phyloP scores from a whole-genome alignment of 805 yeast species.

The Saccharomycopsis oosterbeekiorum region DNA sequence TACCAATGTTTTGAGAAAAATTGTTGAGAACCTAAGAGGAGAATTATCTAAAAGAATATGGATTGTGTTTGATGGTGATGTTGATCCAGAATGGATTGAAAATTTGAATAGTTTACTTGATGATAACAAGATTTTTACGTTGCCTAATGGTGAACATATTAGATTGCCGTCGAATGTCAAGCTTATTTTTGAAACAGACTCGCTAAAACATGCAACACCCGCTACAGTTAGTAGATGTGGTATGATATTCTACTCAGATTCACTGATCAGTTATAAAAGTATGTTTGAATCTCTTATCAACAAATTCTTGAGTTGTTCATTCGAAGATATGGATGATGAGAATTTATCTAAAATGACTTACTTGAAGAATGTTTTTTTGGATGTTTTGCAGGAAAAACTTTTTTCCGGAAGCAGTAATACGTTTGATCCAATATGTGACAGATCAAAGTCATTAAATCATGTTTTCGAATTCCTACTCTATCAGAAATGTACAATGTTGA shows the following conservation, averaged over 20 bases:
- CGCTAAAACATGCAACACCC: slow-evolving; percentile 59
- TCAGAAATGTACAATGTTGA: slow-evolving; percentile 32
- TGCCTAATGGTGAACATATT: slow-evolving; percentile 85
- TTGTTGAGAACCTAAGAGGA: slow-evolving; percentile 44
- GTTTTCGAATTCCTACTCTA: slow-evolving; percentile 39
- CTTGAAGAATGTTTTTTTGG: neutral
- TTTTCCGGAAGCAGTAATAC: neutral
- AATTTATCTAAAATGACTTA: neutral
- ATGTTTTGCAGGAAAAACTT: neutral
- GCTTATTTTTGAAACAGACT: slow-evolving; percentile 69
- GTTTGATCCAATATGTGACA: slow-evolving; percentile 21
- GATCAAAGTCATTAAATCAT: slow-evolving; percentile 31
- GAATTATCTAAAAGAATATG: slow-evolving; percentile 49
- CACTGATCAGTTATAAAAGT: slow-evolving; percentile 20
- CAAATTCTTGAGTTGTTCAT: neutral
- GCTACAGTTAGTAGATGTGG: slow-evolving; percentile 94
- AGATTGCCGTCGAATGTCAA: slow-evolving; percentile 53
- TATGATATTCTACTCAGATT: slow-evolving; percentile 59
- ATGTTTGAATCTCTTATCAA: neutral
- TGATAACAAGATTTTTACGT: slow-evolving; percentile 70
- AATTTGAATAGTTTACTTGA: slow-evolving; percentile 83
- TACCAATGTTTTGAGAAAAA: slow-evolving; percentile 53
- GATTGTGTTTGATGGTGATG: slow-evolving; percentile 86
- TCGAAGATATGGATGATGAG: slow-evolving; percentile 1
- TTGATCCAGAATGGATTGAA: slow-evolving; percentile 93